Evolutionary conservation across 2,329 filamentous ascomycete species (phyloP), one percentile per base, ranked within the genome.

Genomic region (Fusarium proliferatum): DNA sequence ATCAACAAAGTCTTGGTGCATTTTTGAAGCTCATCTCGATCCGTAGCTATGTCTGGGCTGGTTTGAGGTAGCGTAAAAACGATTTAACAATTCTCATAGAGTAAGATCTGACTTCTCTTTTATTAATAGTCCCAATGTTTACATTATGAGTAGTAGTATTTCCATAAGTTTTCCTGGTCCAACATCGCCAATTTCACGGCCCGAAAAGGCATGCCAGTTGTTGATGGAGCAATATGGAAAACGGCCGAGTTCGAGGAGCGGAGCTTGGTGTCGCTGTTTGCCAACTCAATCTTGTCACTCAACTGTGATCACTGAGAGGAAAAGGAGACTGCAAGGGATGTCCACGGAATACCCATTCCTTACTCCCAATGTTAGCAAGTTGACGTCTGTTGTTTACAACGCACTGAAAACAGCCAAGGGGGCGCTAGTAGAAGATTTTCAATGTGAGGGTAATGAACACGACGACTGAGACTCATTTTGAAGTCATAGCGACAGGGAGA

Each of bases 141-240:
- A 21, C 26, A 15, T 17, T 36, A 51, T 2, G 0, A 13, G 1
- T 36, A 10, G 17, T 26, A 52, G 17, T 2, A 19, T 19, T 19
- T 2, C 6, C 5, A 26, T 15, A 17, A 26, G 10, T 2, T 6
- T 6, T 52, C n/a, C 9, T 12, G 11, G 4, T 15, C 8, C 17
- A 38, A 36, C 8, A 52, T 26, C 4, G 17, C n/a, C 33, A 33
- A 10, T 21, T 52, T 2, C 2, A 33, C 10, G 36, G 38, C 52
- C 52, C 26, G 26, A 42, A 19, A 30, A 5, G 9, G 3, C 19
- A 56, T 42, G 8, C 12, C 52, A n/a, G 38, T 19, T 9, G 2
- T n/a, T 39, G 19, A 16, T 33, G 33, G 33, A 33, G 33, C 11
- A 33, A 33, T 33, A 33, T 33, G 33, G 33, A 33, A 33, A 33